Percentiles rank a stretch among this genome's conserved stretches.
phyloP scores from a whole-genome alignment of 495 filamentous ascomycete genomes.

The Penicillium waksmanii region DNA sequence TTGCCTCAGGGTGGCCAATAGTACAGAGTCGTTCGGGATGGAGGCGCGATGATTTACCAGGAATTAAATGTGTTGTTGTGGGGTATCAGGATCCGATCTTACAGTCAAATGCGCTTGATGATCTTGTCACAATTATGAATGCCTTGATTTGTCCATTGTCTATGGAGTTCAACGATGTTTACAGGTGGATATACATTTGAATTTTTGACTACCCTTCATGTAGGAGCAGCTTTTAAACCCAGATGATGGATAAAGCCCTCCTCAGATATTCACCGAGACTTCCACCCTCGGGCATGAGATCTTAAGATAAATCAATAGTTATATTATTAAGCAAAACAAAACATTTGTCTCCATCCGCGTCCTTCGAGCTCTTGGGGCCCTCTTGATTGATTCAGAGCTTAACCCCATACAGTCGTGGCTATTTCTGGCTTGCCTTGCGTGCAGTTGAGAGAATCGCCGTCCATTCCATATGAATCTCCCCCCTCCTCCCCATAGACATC shows the following conservation, averaged over 20 bases:
- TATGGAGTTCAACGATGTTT: background rate
- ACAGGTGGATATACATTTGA: too few relatives aligned
- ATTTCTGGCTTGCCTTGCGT: conserved; percentile 27
- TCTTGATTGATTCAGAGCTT: too few relatives aligned
- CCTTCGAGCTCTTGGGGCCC: too few relatives aligned
- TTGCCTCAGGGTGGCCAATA: conserved; percentile 31
- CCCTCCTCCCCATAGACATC: conserved; percentile 35
- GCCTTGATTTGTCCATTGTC: background rate
- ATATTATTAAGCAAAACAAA: too few relatives aligned
- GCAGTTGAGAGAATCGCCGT: conserved; percentile 40
- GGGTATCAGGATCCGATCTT: conserved; percentile 33
- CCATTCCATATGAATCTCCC: conserved; percentile 35
- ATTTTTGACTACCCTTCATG: background rate
- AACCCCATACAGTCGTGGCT: background rate
- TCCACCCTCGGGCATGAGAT: too few relatives aligned
- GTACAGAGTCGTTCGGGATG: conserved; percentile 31
- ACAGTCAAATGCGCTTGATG: conserved; percentile 35
- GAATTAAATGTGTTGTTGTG: conserved; percentile 28
- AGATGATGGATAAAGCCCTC: too few relatives aligned
- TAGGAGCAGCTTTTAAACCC: too few relatives aligned
- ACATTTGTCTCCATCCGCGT: too few relatives aligned
- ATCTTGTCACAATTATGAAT: conserved; percentile 14
- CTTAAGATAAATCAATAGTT: too few relatives aligned
- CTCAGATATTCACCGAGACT: too few relatives aligned
- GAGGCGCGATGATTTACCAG: conserved; percentile 36